A percentile compares a stretch with the other conserved stretches of the same genome.
Conservation (phyloP, 768 basidiomycete species). For the Gautieria morchelliformis region DNA sequence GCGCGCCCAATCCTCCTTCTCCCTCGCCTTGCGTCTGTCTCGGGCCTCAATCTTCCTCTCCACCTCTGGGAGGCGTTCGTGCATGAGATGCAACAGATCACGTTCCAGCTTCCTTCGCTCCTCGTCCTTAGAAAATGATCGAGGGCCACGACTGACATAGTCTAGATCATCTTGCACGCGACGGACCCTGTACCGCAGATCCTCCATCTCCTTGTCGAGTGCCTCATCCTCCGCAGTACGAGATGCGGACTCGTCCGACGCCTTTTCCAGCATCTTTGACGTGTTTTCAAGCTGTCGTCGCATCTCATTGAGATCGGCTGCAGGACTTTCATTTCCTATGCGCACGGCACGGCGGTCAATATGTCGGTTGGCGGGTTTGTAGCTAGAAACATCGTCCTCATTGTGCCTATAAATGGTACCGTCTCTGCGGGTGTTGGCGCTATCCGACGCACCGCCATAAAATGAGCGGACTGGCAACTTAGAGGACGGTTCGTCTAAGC, state of each 20-base stretch:
- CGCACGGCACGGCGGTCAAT: slow-evolving; percentile 78
- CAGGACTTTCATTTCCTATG: slow-evolving; percentile 55
- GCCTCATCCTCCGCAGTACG: slow-evolving; percentile 77
- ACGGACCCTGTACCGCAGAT: slow-evolving; percentile 75
- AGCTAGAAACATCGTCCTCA: slow-evolving; percentile 50
- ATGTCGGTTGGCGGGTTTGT: slow-evolving; percentile 75
- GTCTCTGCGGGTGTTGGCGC: slow-evolving; percentile 62
- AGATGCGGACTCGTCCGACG: slow-evolving; percentile 49
- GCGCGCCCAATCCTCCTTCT: slow-evolving; percentile 67
- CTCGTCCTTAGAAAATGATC: slow-evolving; percentile 66
- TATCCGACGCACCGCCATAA: slow-evolving; percentile 38
- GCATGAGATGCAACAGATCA: slow-evolving; percentile 76
- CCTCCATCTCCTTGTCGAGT: slow-evolving; percentile 83
- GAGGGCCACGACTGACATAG: slow-evolving; percentile 68
- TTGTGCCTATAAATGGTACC: slow-evolving; percentile 89
- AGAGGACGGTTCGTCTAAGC: slow-evolving; percentile 44
- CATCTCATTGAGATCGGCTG: slow-evolving; percentile 74
- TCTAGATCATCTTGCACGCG: slow-evolving; percentile 89
- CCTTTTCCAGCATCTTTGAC: slow-evolving; percentile 69
- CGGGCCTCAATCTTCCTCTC: slow-evolving; percentile 75
- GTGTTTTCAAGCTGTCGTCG: slow-evolving; percentile 75
- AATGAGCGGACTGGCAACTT: slow-evolving; percentile 66
- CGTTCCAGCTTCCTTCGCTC: slow-evolving; percentile 82
- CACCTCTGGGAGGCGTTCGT: slow-evolving; percentile 85
- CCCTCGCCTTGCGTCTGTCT: slow-evolving; percentile 66